Evolutionary conservation across 345 rosid genomes (phyloP), one percentile per base, ranked within the genome.

Genomic region (Psidium friedrichsthalianum): DNA sequence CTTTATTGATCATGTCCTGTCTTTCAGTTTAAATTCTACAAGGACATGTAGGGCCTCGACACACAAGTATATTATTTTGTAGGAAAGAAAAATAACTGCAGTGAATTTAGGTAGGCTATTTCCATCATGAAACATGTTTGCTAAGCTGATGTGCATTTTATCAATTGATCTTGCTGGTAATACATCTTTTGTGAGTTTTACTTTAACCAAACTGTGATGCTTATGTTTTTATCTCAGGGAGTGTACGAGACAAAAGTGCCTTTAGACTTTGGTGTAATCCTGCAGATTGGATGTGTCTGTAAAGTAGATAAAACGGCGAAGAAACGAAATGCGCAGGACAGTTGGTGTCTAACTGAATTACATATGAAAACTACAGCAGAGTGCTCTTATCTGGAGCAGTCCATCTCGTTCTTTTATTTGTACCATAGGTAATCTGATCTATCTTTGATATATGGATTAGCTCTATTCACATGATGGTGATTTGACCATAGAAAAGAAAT

Each of bases 271-370:
- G 93, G 90, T 87, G 95, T 97, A 83, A 90, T 97, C 84, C 93
- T 95, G 86, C 96, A 95, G 89, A 92, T 97, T 85, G 99, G 98
- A 76, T 95, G 99, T 87, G 98, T 97, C 56, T 97, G 99, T 92
- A 94, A 95, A 90, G 93, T 92, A 87, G 98, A 95, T 86, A 93
- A 95, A 83, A 82, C 93, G 42, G 93, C 93, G 57, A 93, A 88
- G 89, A 94, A 91, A 86, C 91, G 94, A 85, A 93, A 86, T 88
- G 90, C 91, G 51, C 98, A 92, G 88, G 97, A 97, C 88, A 91
- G 94, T 86, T 97, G 99, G 99, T 92, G 90, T 87, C 83, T 95
- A 88, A 90, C 87, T 84, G 99, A 97, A 89, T 88, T 97, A 87
- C 95, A 93, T 83, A 95, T 95, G 98, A 95, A 95, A 88, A 95